phyloP scores from a whole-genome alignment of 805 yeast species.

The Candida ficus region DNA sequence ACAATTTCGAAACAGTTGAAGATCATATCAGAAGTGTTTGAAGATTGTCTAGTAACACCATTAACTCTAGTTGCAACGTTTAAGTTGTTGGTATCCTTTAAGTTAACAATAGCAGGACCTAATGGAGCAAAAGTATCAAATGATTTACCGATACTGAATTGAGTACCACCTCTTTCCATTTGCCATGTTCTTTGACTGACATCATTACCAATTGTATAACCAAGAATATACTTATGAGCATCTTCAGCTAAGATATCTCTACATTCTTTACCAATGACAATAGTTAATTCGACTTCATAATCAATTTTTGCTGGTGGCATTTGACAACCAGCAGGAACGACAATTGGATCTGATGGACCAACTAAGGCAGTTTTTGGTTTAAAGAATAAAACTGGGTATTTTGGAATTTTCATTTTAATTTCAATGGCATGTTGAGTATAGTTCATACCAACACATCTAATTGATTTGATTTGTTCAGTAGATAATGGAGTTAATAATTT shows the following conservation, averaged over 20 bases:
- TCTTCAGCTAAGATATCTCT: conserved; percentile 36
- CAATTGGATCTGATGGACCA: conserved; percentile 38
- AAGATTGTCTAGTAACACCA: conserved; percentile 42
- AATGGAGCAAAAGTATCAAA: conserved; percentile 54
- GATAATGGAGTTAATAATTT: conserved; percentile 38
- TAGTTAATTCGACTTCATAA: conserved; percentile 50
- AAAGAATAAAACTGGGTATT: conserved; percentile 45
- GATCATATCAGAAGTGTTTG: conserved; percentile 43
- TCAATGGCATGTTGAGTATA: conserved; percentile 40
- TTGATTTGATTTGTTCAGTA: conserved; percentile 31
- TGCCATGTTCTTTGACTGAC: conserved; percentile 58
- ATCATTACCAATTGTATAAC: conserved; percentile 52
- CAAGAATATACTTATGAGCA: conserved; percentile 43
- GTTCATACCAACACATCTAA: conserved; percentile 49
- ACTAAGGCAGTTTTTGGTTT: conserved; percentile 43
- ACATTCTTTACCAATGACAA: conserved; percentile 48
- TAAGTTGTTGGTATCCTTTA: conserved; percentile 27
- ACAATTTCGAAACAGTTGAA: conserved; percentile 39
- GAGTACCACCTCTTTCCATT: conserved; percentile 45
- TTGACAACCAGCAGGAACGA: conserved; percentile 37
- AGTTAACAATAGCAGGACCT: conserved; percentile 45
- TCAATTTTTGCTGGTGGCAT: conserved; percentile 32
- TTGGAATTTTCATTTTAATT: conserved; percentile 36
- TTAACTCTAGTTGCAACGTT: conserved; percentile 38
- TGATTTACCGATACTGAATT: conserved; percentile 47